Evolutionary conservation across 2,329 filamentous ascomycete genomes (phyloP).

Genomic region (Penicillium sp.): DNA sequence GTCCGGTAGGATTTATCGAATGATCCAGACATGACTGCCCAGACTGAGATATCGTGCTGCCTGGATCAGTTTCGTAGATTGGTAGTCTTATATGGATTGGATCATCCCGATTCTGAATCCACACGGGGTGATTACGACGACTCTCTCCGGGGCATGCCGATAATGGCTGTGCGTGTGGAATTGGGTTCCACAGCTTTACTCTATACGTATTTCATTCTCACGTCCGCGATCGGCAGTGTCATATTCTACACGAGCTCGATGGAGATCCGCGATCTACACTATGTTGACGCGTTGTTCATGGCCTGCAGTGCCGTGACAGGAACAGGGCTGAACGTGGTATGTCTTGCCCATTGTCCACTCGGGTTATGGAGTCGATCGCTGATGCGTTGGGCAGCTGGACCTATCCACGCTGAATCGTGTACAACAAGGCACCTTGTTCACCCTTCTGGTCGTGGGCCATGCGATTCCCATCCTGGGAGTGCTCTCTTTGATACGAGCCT

Average conservation of each 20-base stretch:
- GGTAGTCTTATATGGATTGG: no score
- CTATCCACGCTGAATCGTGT: conserved; percentile 62
- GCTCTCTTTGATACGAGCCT: conserved; percentile 6
- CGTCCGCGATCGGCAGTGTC: conserved; percentile 55
- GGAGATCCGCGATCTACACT: conserved; percentile 53
- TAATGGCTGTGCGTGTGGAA: conserved; percentile 28
- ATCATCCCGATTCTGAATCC: no score
- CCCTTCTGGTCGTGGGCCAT: conserved; percentile 64
- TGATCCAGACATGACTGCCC: no score
- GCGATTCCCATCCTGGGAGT: conserved; percentile 57
- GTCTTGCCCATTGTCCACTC: not conserved
- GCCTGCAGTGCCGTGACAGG: conserved; percentile 64
- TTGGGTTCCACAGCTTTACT: conserved; percentile 63
- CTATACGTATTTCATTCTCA: conserved; percentile 62
- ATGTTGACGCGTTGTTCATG: conserved; percentile 64
- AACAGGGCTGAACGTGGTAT: conserved; percentile 62
- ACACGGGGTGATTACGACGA: conserved; percentile 6
- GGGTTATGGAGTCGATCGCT: not conserved
- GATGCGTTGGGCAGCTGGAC: conserved; percentile 25
- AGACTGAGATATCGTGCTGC: no score
- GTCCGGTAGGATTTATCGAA: no score
- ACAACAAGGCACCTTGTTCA: conserved; percentile 64
- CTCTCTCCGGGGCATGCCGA: conserved; percentile 17
- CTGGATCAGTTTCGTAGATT: no score
- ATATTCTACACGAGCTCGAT: conserved; percentile 58